Percentiles rank a stretch among this genome's conserved stretches.
These are phyloP conservation scores for Penicillium sp. DNA, from an alignment of 2,329 filamentous ascomycete species.

Conservation along the genomic window DNA sequence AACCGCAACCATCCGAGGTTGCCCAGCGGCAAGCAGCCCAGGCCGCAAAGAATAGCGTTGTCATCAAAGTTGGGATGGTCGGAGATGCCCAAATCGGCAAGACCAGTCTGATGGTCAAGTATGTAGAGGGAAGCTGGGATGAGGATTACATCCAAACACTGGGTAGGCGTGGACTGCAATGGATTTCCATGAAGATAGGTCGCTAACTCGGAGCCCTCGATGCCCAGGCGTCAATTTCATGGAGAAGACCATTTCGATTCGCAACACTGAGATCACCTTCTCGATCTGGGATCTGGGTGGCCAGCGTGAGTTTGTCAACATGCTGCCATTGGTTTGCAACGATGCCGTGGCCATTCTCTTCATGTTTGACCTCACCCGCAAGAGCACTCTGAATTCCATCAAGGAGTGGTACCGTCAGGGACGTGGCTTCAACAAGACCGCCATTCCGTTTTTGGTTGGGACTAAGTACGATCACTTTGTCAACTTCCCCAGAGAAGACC, in stretches of 20 bases:
- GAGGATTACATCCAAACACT: slow-evolving; percentile 99
- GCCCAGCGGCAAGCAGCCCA: slow-evolving; percentile 44
- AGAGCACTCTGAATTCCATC: slow-evolving; percentile 98
- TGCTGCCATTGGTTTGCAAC: slow-evolving; percentile 98
- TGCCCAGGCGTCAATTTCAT: slow-evolving; percentile 92
- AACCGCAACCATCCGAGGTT: slow-evolving; percentile 49
- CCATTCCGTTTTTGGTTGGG: slow-evolving; percentile 95
- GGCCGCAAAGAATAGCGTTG: slow-evolving; percentile 62
- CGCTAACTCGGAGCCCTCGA: slow-evolving; percentile 8
- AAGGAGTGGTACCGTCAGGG: slow-evolving; percentile 99
- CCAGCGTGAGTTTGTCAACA: slow-evolving; percentile 98
- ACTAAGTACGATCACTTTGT: slow-evolving; percentile 99
- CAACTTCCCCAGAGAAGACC: slow-evolving; percentile 94
- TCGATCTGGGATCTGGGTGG: slow-evolving; percentile 98
- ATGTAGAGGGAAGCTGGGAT: slow-evolving; percentile 98
- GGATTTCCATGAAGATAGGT: not conserved
- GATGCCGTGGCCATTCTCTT: slow-evolving; percentile 97
- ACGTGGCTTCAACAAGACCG: slow-evolving; percentile 98
- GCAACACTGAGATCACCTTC: slow-evolving; percentile 99
- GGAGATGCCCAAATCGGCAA: slow-evolving; percentile 99
- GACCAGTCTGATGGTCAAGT: slow-evolving; percentile 99
- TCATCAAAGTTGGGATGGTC: slow-evolving; percentile 99
- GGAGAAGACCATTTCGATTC: slow-evolving; percentile 99
- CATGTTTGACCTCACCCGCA: slow-evolving; percentile 98
- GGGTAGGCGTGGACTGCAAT: slow-evolving; percentile 49